These are phyloP conservation scores for Rubia peregrina DNA, from an alignment of 305 asterid genomes.

Conservation along the genomic window DNA sequence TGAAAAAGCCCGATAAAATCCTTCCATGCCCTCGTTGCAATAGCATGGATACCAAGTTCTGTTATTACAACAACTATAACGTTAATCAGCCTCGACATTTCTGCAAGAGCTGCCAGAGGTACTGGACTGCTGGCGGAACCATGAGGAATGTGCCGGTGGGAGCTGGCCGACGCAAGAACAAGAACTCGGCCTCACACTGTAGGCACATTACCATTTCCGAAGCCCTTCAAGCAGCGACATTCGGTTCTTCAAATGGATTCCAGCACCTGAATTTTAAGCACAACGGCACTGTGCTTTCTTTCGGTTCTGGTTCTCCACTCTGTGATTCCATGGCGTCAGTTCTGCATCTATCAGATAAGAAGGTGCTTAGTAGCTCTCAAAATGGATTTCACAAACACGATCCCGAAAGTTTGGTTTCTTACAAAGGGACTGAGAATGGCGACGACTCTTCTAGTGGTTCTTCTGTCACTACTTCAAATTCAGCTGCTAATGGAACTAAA, in stretches of 20 bases:
- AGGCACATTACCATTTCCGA: constrained; percentile 49
- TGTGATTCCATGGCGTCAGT: constrained; percentile 48
- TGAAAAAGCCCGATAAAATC: constrained; percentile 78
- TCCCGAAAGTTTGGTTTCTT: constrained; percentile 20
- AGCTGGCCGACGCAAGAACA: constrained; percentile 67
- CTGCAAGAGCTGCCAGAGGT: constrained; percentile 80
- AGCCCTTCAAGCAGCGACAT: constrained; percentile 36
- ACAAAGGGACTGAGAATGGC: constrained; percentile 29
- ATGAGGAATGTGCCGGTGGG: constrained; percentile 78
- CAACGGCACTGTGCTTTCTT: constrained; percentile 58
- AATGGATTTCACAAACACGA: constrained; percentile 30
- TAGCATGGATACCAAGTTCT: constrained; percentile 86
- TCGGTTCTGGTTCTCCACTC: constrained; percentile 39
- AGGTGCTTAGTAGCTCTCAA: constrained; percentile 21
- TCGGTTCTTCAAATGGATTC: constrained; percentile 32
- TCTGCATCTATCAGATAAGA: constrained; percentile 33
- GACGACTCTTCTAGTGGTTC: constrained; percentile 40
- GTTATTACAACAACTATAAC: constrained; percentile 87
- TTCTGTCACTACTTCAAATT: constrained; percentile 27
- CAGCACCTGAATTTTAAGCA: constrained; percentile 33
- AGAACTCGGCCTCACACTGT: constrained; percentile 37
- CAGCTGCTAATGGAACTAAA: constrained; percentile 22
- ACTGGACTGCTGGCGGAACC: constrained; percentile 88
- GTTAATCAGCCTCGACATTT: constrained; percentile 71
- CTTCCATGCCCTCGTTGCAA: constrained; percentile 91